Evolutionary conservation across 352 stramenopile genomes (phyloP).

Genomic region (Thalassiosira livingstoniorum): DNA sequence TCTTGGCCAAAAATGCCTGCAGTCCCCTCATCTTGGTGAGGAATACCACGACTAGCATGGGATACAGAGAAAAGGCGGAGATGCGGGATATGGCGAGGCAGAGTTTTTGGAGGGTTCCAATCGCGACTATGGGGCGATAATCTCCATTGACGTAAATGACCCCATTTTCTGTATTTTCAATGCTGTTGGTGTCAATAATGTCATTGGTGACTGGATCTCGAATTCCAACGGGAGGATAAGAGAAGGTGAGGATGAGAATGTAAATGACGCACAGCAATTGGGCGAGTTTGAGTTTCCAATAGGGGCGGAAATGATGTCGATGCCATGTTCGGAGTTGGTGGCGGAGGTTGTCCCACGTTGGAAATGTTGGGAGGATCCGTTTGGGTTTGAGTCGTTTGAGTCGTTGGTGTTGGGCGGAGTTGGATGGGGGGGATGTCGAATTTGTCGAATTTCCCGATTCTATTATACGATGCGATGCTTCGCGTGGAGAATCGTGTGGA

Average conservation of each 20-base stretch:
- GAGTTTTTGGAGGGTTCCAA: constrained; percentile 1
- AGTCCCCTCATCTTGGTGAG: constrained; percentile 51
- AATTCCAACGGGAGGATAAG: constrained; percentile 20
- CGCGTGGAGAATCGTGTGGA: too few species aligned
- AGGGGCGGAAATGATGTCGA: too few species aligned
- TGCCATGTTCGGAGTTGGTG: too few species aligned
- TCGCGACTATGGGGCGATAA: constrained; percentile 27
- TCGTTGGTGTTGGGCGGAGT: too few species aligned
- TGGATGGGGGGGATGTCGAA: too few species aligned
- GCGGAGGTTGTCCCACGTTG: too few species aligned
- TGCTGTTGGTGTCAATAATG: constrained; percentile 33
- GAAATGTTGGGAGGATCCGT: too few species aligned
- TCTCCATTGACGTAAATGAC: constrained; percentile 36
- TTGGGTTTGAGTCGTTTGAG: too few species aligned
- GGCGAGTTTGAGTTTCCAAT: constrained; percentile 51
- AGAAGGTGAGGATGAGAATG: constrained; percentile 53
- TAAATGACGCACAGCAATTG: constrained; percentile 53
- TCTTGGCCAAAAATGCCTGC: constrained; percentile 36
- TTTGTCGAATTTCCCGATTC: too few species aligned
- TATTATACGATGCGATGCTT: too few species aligned
- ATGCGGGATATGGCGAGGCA: constrained; percentile 30
- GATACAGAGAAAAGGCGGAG: constrained; percentile 32
- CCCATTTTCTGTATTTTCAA: constrained; percentile 19
- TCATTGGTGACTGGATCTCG: constrained; percentile 25
- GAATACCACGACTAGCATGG: constrained; percentile 52